Evolutionary conservation across 148 eudicot genomes (phyloP).

Genomic region (Chenopodium quinoa): DNA sequence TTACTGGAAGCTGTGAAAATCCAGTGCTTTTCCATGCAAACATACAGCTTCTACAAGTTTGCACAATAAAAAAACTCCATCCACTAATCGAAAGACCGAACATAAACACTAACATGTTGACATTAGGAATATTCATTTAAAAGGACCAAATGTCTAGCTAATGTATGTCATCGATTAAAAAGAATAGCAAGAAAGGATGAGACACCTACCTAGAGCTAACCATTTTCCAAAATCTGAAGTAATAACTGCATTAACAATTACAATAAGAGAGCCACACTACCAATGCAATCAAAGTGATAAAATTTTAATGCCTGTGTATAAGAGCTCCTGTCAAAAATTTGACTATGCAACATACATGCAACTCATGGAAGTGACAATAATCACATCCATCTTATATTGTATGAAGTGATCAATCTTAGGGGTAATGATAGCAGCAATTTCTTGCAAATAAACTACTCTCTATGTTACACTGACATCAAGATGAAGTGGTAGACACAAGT

Average conservation of each 20-base stretch:
- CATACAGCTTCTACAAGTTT: not conserved
- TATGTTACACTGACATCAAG: not conserved
- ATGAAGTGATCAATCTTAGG: not conserved
- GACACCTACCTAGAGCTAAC: too few relatives aligned
- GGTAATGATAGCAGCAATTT: not conserved
- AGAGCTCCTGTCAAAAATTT: not conserved
- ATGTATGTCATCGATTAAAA: not conserved
- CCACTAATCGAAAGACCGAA: not conserved
- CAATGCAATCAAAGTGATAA: not conserved
- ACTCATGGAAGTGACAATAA: not conserved
- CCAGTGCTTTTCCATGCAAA: not conserved
- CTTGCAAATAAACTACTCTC: not conserved
- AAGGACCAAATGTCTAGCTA: not conserved
- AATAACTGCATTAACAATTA: not conserved
- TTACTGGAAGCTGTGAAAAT: not conserved
- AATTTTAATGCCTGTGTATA: not conserved
- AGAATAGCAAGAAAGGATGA: not conserved
- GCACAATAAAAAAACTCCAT: not conserved
- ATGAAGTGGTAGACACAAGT: conserved; percentile 6
- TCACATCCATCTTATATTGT: not conserved
- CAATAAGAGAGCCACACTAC: not conserved
- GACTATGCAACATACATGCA: not conserved
- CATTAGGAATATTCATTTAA: not conserved
- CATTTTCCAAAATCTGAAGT: not conserved
- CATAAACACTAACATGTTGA: not conserved